phyloP scores from a whole-genome alignment of 2,329 filamentous ascomycete species.

The Fusarium drepaniforme region DNA sequence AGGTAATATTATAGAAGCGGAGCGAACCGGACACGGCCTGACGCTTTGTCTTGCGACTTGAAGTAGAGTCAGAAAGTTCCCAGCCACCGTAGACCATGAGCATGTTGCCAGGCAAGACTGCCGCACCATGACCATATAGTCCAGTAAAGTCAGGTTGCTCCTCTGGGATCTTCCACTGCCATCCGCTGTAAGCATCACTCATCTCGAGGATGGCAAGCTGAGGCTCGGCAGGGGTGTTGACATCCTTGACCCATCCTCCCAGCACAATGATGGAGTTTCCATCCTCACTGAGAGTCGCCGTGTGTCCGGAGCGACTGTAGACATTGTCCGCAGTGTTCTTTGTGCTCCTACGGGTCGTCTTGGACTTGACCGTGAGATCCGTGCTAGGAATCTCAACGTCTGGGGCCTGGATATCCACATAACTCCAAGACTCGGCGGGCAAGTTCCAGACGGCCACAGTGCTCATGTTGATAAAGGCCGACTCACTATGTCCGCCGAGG shows the following conservation, averaged over 20 bases:
- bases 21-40: conserved; percentile 44
- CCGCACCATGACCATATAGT: conserved; percentile 74
- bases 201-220: conserved; percentile 84
- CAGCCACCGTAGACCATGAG: conserved; percentile 77
- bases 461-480: conserved; percentile 94
- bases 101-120: conserved; percentile 73
- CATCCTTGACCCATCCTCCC: conserved; percentile 93
- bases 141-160: conserved; percentile 60
- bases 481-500: conserved; percentile 85
- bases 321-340: conserved; percentile 57
- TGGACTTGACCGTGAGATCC: conserved; percentile 65
- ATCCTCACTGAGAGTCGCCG: conserved; percentile 83
- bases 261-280: conserved; percentile 82
- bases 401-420: conserved; percentile 72
- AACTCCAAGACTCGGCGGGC: conserved; percentile 89
- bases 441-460: conserved; percentile 88
- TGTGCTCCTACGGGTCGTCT: conserved; percentile 19
- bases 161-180: conserved; percentile 77
- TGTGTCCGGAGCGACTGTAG: conserved; percentile 90
- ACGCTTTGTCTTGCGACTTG: conserved; percentile 50
- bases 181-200: conserved; percentile 79
- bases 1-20: conserved; percentile 70
- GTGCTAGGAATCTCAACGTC: conserved; percentile 54
- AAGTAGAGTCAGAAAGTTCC: conserved; percentile 54
- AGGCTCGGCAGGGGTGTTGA: conserved; percentile 80